A percentile compares a stretch with the other conserved stretches of the same genome.
Evolutionary conservation across 2,329 filamentous ascomycete genomes (phyloP).

Genomic region (Colletotrichum caudatum): DNA sequence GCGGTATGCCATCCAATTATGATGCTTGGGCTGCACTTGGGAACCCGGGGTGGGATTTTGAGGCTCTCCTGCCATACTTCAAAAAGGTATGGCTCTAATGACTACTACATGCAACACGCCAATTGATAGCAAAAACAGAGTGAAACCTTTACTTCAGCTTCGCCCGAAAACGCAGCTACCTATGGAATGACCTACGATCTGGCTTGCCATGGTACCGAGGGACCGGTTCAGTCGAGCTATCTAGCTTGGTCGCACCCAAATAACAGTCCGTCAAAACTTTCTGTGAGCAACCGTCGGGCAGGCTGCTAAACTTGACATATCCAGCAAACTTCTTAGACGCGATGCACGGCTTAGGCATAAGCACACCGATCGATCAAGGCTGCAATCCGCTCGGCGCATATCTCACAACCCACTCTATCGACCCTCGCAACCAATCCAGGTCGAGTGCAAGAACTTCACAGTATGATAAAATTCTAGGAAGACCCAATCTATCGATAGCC

Average conservation of each 20-base stretch:
- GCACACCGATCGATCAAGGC: constrained; percentile 15
- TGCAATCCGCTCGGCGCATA: constrained; percentile 26
- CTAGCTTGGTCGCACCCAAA: constrained; percentile 32
- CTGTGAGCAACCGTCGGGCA: rapidly evolving
- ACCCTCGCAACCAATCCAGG: constrained; percentile 24
- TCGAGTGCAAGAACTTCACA: constrained; percentile 29
- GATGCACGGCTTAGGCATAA: constrained; percentile 21
- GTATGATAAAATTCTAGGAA: neutral
- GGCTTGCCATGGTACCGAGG: constrained; percentile 19
- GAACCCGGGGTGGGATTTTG: constrained; percentile 52
- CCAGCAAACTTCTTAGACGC: constrained; percentile 21
- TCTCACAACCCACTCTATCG: constrained; percentile 23
- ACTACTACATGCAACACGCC: neutral
- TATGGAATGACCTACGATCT: constrained; percentile 41
- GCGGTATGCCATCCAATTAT: constrained; percentile 48
- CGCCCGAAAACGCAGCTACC: constrained; percentile 35
- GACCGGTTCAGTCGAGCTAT: constrained; percentile 30
- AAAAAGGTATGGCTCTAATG: constrained; percentile 43
- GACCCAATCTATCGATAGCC: constrained; percentile 37
- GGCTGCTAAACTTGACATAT: neutral
- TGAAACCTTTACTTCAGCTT: constrained; percentile 41
- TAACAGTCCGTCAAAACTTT: constrained; percentile 8
- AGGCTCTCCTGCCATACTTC: constrained; percentile 50
- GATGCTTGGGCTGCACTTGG: constrained; percentile 52
- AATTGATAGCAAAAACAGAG: neutral